Base-by-base conservation (phyloP, 371 early-diverging fungal species). In the Massospora cicadina region DNA sequence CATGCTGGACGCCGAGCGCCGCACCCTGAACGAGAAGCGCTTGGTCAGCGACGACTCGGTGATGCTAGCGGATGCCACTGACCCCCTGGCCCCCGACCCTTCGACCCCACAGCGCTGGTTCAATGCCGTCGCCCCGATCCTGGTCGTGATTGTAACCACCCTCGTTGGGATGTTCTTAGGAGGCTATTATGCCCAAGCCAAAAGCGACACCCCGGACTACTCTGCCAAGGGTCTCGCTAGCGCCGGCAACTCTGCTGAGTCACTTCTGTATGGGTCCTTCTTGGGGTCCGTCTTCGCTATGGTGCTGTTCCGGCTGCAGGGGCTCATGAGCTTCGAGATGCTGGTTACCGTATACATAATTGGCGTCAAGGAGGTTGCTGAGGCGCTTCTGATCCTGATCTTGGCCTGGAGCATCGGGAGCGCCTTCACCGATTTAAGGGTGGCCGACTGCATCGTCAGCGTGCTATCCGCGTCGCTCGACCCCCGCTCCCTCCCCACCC, bases 361-460 rank as follows among this genome's bases (percentile, higher is more conserved):
- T 32, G 65, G 65, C 26, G 43, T 58, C 21, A 65, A 65, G 54
- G 65, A 65, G 17, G 53, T 65, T 25, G n/a, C 29, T 23, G 65
- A 65, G 43, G 53, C 65, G 7, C 28, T 65, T 12, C 33, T 65
- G 32, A 65, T 65, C 59, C 54, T 65, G n/a, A 33, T 32, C 7
- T 54, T 65, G n/a, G 65, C 65, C 2, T 65, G 65, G 65, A 24
- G 43, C 27, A 65, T 65, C 33, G 65, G 65, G 31, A 31, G 3
- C 28, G 65, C 65, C 23, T 58, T 65, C 31, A 21, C 58, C 25
- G 65, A 65, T 23, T 54, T 65, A 17, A 28, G 33, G n/a, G 59
- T 60, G 7, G 65, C 65, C 24, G n/a, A 53, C 33, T 65, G 58
- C 29, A 65, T 65, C 25, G 65, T 65, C 58, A 25, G 33, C 54